A percentile compares a stretch with the other conserved stretches of the same genome.
Conservation (phyloP, 805 yeast genomes). For the Sungouiozyma ichnusensis region DNA sequence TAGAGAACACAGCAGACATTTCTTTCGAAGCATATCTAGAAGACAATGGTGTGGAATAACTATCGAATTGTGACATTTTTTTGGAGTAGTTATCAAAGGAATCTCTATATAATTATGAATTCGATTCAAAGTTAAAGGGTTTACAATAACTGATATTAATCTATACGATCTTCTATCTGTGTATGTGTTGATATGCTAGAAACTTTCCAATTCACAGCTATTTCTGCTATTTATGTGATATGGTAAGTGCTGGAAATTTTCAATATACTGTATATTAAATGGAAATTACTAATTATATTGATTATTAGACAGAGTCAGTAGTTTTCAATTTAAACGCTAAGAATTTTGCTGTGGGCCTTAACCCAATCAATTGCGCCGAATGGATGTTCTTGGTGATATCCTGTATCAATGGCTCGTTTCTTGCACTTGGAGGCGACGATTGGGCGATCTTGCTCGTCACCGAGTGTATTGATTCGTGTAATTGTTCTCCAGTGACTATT, state of each 20-base stretch:
- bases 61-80: constrained; percentile 40
- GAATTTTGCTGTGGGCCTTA: constrained; percentile 63
- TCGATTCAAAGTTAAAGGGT: too few relatives aligned
- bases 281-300: not conserved
- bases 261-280: not conserved
- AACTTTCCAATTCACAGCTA: too few relatives aligned
- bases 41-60: constrained; percentile 85
- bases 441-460: not conserved
- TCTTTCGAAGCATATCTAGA: constrained; percentile 97
- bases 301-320: constrained; percentile 1
- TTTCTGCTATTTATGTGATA: too few relatives aligned
- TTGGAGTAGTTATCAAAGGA: too few relatives aligned
- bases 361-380: constrained; percentile 13
- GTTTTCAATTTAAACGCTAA: constrained; percentile 44
- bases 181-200: too few relatives aligned
- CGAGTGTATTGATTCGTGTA: not conserved
- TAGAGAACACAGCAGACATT: constrained; percentile 87
- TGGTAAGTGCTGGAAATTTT: too few relatives aligned
- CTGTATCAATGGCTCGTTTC: not conserved
- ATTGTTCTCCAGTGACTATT: not conserved
- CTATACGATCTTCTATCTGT: too few relatives aligned
- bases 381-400: constrained; percentile 10
- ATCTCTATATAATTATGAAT: too few relatives aligned
- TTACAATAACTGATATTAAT: too few relatives aligned
- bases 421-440: not conserved